Conservation (phyloP, 208 protist genomes). For the Leishmania arabica region DNA sequence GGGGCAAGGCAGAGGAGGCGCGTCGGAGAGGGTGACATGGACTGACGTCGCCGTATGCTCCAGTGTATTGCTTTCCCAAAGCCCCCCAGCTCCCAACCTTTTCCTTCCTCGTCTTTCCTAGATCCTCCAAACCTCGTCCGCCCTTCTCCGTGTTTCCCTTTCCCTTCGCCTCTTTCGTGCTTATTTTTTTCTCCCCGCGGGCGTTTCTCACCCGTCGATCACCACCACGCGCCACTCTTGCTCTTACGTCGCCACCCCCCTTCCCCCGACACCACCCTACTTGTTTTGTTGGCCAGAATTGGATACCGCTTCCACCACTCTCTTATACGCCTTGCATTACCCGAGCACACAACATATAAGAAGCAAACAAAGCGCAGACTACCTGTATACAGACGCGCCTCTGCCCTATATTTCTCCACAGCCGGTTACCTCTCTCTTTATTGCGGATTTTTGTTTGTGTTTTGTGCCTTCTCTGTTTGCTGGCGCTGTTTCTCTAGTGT, state of each 20-base stretch:
- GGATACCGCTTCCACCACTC: neutral
- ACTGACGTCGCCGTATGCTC: neutral
- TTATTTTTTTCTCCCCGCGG: neutral
- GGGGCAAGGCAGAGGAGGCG: neutral
- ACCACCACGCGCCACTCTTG: neutral
- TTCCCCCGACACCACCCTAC: neutral
- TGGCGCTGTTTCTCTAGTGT: neutral
- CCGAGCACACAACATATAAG: neutral
- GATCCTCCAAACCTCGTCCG: neutral
- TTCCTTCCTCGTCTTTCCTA: neutral
- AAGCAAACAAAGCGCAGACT: neutral
- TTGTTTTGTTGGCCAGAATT: neutral
- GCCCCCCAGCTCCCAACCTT: neutral
- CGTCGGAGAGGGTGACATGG: neutral
- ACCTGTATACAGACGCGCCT: slow-evolving; percentile 1
- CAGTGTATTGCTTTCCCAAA: neutral
- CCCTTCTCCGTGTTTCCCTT: neutral
- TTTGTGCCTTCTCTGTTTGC: neutral
- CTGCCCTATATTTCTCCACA: slow-evolving; percentile 1
- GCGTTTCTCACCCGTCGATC: neutral
- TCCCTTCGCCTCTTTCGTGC: neutral
- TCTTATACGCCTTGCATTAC: neutral
- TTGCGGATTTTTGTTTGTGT: neutral
- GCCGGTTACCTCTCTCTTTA: slow-evolving; percentile 4
- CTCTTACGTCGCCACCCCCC: neutral